Base-by-base conservation (phyloP, 306 rosid genomes). In the Leucaena leucocephala region DNA sequence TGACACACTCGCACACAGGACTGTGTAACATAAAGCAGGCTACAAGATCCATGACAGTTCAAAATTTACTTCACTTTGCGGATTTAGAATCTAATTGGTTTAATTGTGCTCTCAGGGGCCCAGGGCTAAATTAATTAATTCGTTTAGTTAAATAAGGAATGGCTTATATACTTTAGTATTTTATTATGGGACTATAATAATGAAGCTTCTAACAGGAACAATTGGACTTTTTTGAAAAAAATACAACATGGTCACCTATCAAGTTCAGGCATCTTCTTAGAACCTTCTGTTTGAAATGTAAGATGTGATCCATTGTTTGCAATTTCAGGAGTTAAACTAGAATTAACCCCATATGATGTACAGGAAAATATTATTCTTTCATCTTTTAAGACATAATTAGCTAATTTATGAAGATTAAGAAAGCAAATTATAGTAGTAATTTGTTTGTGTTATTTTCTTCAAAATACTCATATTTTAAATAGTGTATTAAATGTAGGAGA, bases 81-180 rank as follows among this genome's bases (percentile, higher is more conserved):
- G 67, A 68, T 84, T 77, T 74, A 44, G 64, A 77, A 65, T 33
- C 48, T 48, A 14, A 36, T n/a, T n/a, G 59, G n/a, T 15, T 80
- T 21, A 85, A 79, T 76, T 76, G 84, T 76, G 64, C 75, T 44
- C 61, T 81, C 76, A 73, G 83, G 55, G 83, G 76, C 69, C 83
- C 83, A 48, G 39, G 4, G 42, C 21, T 55, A 21, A 55, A 55
- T 36, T 7, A 14, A 69, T 77, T 76, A 64, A 72, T 49, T 48
- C 62, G 12, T 19, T 19, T 44, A 50, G 48, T 65, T 71, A n/a
- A 62, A 69, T 39, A 54, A 4, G 42, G 63, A 76, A 65, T 67
- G 39, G 6, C 54, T 79, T 42, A 21, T 42, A 21, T 40, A 11
- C 62, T 52, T 16, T 50, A 52, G 27, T 54, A 54, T 17, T 58